Percentiles rank a stretch among this genome's conserved stretches.
phyloP scores from a whole-genome alignment of 805 yeast species.

The Zygoascus biomembranicola region DNA sequence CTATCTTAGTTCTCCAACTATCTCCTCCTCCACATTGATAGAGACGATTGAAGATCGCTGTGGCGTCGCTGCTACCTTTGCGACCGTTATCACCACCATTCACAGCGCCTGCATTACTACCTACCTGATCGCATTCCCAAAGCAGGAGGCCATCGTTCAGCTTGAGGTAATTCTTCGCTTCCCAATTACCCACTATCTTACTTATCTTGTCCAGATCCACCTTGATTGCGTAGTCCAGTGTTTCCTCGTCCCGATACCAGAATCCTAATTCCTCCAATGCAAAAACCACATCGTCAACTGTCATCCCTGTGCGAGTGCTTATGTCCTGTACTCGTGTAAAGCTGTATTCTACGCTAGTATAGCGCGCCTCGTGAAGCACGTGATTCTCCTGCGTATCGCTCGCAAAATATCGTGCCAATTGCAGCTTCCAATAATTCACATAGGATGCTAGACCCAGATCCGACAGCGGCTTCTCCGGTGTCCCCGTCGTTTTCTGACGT shows the following conservation, averaged over 20 bases:
- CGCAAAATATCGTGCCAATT: conserved; percentile 19
- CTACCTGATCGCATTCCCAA: conserved; percentile 40
- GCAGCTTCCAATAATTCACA: conserved; percentile 72
- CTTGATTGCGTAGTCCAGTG: conserved; percentile 44
- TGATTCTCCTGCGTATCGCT: neutral
- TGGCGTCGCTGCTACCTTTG: neutral
- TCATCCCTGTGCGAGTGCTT: conserved; percentile 63
- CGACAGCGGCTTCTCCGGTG: conserved; percentile 93
- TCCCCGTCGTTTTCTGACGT: conserved; percentile 71
- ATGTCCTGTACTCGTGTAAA: neutral
- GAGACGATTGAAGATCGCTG: neutral
- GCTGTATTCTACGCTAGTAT: neutral
- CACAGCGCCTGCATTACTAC: neutral
- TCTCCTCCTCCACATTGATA: neutral
- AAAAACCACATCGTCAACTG: conserved; percentile 73
- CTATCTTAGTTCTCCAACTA: too few species aligned
- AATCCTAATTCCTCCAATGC: conserved; percentile 74
- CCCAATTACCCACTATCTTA: conserved; percentile 41
- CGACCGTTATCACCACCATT: neutral
- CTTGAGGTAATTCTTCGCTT: conserved; percentile 41
- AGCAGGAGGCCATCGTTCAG: conserved; percentile 48
- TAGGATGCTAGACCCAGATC: conserved; percentile 81
- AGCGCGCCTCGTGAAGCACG: neutral
- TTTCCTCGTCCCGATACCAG: conserved; percentile 39
- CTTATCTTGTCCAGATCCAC: conserved; percentile 41